Base-by-base conservation (phyloP, 495 filamentous ascomycete species). In the Opeltia flavorubescens region DNA sequence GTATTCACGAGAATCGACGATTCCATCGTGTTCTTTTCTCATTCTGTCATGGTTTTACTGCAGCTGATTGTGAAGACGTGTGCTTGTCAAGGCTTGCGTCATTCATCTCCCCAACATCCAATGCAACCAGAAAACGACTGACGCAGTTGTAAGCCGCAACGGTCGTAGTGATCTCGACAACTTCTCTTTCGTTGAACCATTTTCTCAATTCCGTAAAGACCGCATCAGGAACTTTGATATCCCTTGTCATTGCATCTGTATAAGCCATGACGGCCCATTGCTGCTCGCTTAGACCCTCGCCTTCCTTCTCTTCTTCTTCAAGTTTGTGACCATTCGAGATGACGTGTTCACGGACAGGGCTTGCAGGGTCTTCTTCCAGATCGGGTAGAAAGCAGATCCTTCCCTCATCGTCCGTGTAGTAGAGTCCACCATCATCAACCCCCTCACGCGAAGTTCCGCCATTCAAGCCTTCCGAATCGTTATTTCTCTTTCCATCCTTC, bases 101-200 rank as follows among this genome's bases (percentile, higher is more conserved):
- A 31, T 75, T 77, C 56, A 65, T 70, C 59, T 81, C 76, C 17
- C 75, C 76, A 67, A 88, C 84, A 64, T 89, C 81, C 51, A 94
- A 58, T 17, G 85, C 85, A 26, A 93, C 85, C 51, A 93, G 62
- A 55, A 93, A 89, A 40, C 86, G 70, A 53, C 81, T 85, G 9
- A 94, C 86, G 61, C 83, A 87, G 59, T 93, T 93, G 59, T 94
- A 93, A 25, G 76, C 77, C n/a, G 80, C 84, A 50, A 81, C 76
- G 21, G 82, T 86, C 13, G 84, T 76, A 46, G 80, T 84, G 50
- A 88, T 70, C 67, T 91, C 85, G 28, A 89, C 81, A 28, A 84
- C 65, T 66, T 86, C 79, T 60, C 69, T 69, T 46, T 86, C 79
- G 17, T 54, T 62, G 52, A 85, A 89, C 18, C 65, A 43, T 24